Percentiles rank a stretch among this genome's conserved stretches.
Conservation (phyloP, 106 monocot genomes). For the Iris macrosiphon region DNA sequence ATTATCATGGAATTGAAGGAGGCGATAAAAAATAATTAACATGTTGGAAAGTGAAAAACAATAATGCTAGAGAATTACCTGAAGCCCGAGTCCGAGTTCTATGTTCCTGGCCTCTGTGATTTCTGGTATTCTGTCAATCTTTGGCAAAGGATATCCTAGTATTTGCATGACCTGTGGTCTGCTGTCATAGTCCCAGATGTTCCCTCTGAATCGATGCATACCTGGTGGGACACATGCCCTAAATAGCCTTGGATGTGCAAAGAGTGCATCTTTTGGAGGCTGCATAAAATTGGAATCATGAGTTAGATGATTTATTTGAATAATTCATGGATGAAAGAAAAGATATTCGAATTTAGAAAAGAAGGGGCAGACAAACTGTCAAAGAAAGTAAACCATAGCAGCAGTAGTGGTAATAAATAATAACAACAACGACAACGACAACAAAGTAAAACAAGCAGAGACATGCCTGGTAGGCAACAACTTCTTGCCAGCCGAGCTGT, state of each 20-base stretch:
- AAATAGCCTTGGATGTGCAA: conserved; percentile 92
- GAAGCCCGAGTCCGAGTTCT: conserved; percentile 95
- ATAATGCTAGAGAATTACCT: conserved; percentile 43
- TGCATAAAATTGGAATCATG: conserved; percentile 15
- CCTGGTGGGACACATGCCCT: conserved; percentile 98
- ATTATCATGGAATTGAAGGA: too few relatives aligned
- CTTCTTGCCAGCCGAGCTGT: conserved; percentile 87
- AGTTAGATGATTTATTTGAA: not conserved
- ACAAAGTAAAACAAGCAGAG: not conserved
- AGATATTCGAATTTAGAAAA: not conserved
- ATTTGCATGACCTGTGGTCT: conserved; percentile 69
- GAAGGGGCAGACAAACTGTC: not conserved
- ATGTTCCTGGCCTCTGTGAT: conserved; percentile 96
- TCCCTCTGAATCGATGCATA: conserved; percentile 95
- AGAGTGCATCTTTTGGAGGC: conserved; percentile 97
- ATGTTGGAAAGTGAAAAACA: too few relatives aligned
- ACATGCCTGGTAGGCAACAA: conserved; percentile 74
- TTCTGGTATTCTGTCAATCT: conserved; percentile 82
- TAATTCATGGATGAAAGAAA: not conserved
- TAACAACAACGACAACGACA: too few relatives aligned
- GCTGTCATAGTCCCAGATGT: conserved; percentile 92
- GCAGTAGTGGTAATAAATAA: too few relatives aligned
- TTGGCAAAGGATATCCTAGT: conserved; percentile 71
- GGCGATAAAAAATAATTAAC: too few relatives aligned
- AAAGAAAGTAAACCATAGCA: not conserved